Evolutionary conservation across 495 filamentous ascomycete species (phyloP), one percentile per base, ranked within the genome.

Genomic region (Physcia stellaris): DNA sequence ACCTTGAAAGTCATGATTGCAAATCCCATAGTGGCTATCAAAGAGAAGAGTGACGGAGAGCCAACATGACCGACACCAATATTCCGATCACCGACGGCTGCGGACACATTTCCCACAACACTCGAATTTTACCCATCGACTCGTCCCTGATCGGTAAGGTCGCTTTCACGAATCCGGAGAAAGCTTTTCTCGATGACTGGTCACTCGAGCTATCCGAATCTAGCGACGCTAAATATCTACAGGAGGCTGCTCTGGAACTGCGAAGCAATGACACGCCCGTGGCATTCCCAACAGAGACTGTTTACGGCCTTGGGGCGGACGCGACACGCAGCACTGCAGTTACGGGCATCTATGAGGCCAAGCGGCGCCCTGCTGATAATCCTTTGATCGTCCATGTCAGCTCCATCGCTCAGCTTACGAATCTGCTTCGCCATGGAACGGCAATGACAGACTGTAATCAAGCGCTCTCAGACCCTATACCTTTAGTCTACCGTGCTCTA

Each of bases 271-370:
- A 80, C 54, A 63, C 71, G 19, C 86, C 87, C 13, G 83, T 99
- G 29, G 92, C 84, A 6, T 99, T 99, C 54, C 92, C 90, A 4
- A 99, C 92, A 0, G 90, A 99, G 60, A 99, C 90, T 4, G 90
- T 99, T 7, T 99, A 99, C 57, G 90, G 90, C 2, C 68, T 99
- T 11, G 90, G 86, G 34, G 90, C 88, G 15, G 90, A 96, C 63
- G 92, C 90, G 4, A 95, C 86, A 21, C 71, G 81, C 51, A 79
- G 70, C 45, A 63, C 58, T 26, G 80, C 88, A n/a, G 88, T 95
- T n/a, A 70, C 69, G 42, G 84, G 83, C 4, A 99, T 99, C 49
- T 99, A 86, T 58, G 63, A 68, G 12, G 86, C 86, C 6, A 99
- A 99, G 59, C 79, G 81, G 35, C 62, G 90, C 32, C 90, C 90